Conservation (phyloP, 1,284 basidiomycete genomes). For the Fomitiporia mediterranea region DNA sequence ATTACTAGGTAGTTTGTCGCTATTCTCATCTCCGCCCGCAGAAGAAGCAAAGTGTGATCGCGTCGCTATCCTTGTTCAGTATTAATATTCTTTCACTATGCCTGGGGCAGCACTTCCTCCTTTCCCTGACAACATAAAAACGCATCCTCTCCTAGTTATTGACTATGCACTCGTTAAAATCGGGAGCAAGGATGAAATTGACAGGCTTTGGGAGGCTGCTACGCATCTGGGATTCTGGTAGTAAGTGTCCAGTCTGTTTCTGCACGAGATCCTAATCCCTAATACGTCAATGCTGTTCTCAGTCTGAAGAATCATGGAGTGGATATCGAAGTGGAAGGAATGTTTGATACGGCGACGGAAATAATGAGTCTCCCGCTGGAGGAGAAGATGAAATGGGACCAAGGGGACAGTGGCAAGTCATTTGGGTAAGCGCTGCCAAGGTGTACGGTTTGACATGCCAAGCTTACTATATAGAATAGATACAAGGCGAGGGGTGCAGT, state of each 20-base stretch:
- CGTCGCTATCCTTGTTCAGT: no score
- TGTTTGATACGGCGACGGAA: conserved; percentile 58
- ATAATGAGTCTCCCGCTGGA: conserved; percentile 54
- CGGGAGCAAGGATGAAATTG: conserved; percentile 36
- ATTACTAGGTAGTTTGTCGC: no score
- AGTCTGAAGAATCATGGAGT: conserved; percentile 61
- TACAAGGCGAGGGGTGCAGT: conserved; percentile 62
- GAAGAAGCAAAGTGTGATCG: no score
- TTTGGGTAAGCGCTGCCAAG: conserved; percentile 44
- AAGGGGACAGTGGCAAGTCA: conserved; percentile 57
- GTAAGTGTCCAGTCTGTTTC: conserved; percentile 31
- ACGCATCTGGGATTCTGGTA: conserved; percentile 54
- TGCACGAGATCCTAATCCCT: neutral
- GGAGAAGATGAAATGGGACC: conserved; percentile 62
- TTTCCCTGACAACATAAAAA: conserved; percentile 45
- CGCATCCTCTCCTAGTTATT: conserved; percentile 46
- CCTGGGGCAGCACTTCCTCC: conserved; percentile 31
- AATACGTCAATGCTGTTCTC: neutral
- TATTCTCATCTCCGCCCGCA: no score
- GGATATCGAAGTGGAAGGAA: conserved; percentile 43
- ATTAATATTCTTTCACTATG: conserved; percentile 46
- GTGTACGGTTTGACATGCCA: neutral
- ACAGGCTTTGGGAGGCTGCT: conserved; percentile 47
- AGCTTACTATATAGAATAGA: conserved; percentile 29
- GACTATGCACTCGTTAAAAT: conserved; percentile 42